These are phyloP conservation scores for Mycena metata DNA, from an alignment of 768 basidiomycete species.

Conservation along the genomic window DNA sequence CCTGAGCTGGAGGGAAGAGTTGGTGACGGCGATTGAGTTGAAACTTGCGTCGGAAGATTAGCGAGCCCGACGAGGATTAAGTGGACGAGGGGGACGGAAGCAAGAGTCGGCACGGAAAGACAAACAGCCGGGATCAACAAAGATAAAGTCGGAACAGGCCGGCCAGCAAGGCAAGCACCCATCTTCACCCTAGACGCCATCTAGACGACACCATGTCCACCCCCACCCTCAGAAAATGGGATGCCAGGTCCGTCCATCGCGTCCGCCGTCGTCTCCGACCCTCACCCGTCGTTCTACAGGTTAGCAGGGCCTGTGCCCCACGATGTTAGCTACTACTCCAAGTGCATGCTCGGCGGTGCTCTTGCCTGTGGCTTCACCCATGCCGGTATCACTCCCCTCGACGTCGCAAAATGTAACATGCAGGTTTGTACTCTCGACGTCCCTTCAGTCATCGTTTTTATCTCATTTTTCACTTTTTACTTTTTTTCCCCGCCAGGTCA, in stretches of 20 bases:
- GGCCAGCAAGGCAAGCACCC: constrained; percentile 23
- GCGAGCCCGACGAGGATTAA: too few relatives aligned
- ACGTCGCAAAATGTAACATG: constrained; percentile 94
- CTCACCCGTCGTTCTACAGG: constrained; percentile 50
- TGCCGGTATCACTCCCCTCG: constrained; percentile 88
- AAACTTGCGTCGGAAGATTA: too few relatives aligned
- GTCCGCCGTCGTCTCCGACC: constrained; percentile 7
- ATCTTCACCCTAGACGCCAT: constrained; percentile 34
- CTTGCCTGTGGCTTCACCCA: constrained; percentile 92
- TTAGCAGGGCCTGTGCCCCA: constrained; percentile 81
- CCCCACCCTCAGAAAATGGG: constrained; percentile 74
- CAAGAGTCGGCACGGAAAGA: too few relatives aligned
- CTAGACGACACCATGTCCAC: constrained; percentile 62
- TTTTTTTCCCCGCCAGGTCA: constrained; percentile 63
- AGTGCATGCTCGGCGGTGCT: constrained; percentile 90
- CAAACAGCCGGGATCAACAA: not conserved
- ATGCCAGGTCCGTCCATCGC: constrained; percentile 68
- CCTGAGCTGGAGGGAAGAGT: too few relatives aligned
- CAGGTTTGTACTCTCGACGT: constrained; percentile 65
- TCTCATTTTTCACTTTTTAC: constrained; percentile 11
- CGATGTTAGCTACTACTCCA: constrained; percentile 81
- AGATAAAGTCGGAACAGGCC: constrained; percentile 21
- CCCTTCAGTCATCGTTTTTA: not conserved
- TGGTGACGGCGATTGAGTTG: too few relatives aligned
- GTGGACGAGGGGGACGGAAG: too few relatives aligned